Base-by-base conservation (phyloP, 75 land plant species). In the Isoetes taiwanensis region DNA sequence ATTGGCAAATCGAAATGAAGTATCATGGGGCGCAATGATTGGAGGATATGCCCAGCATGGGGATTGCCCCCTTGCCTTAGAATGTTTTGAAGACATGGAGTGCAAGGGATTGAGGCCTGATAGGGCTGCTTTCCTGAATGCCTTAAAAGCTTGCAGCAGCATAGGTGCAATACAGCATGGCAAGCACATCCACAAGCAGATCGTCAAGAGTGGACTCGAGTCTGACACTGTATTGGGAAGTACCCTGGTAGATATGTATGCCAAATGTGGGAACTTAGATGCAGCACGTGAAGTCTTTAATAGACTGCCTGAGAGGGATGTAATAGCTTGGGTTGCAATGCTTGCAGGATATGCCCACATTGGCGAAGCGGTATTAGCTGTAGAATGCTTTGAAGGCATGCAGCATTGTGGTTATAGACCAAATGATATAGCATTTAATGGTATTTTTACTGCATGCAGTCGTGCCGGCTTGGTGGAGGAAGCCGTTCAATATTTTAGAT, bases 111-210 rank as follows among this genome's bases (percentile, higher is more conserved):
- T 72, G 31, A 72, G 31, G 30, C 78, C 81, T 5, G 75, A 78
- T 61, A 59, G 43, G 21, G 62, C 72, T 48, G 70, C 72, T 1
- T 21, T 63, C 34, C 70, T 73, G 24, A 14, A 72, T 38, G 46
- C 72, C 16, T 75, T 79, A 19, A 76, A 66, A 1, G 77, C 63
- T 32, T 83, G 83, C 61, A 70, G 80, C 29, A 69, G 65, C 21
- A 37, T 71, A 53, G 79, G 73, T 30, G 70, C 77, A 19, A 40
- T 81, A 11, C 74, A 74, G 37, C 73, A 77, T 53, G 71, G 77
- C 6, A 61, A 59, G 41, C 68, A 75, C 66, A 63, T 80, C 26
- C 79, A 80, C 67, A 40, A 52, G 24, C 73, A 65, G 41, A 56
- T 73, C 20, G 24, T 59, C 21, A 68, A 70, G 4, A n/a, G 39